Base-by-base conservation (phyloP, 129 eudicot species). In the Lonicera japonica region DNA sequence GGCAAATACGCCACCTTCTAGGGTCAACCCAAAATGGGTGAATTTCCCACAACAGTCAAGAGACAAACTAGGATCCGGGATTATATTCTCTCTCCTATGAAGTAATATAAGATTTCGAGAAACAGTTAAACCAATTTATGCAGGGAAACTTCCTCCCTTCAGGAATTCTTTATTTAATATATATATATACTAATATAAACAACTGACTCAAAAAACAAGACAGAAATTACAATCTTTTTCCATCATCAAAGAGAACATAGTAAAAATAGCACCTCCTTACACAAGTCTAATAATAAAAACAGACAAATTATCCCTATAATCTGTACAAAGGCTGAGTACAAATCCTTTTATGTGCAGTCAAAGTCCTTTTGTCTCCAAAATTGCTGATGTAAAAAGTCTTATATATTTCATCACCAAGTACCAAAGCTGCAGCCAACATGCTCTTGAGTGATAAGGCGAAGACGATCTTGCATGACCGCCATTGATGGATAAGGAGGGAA, bases 341-440 rank as follows among this genome's bases (percentile, higher is more conserved):
- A 74, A 24, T 59, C 21, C 66, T 58, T 59, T 17, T 69, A 72
- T 71, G 72, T 64, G 73, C 81, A 58, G 41, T 56, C 20, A 39
- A 29, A 15, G 24, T 50, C 25, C n/a, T 50, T 19, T 65, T 24
- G 22, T n/a, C 24, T 13, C 54, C 34, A 54, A 43, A 69, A 34
- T 14, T 56, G 61, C 58, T 8, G 21, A 25, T 29, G 21, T 21
- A 19, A 25, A 46, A 43, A 10, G 8, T 51, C 20, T 40, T 20
- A 46, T 17, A 11, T 50, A 50, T 61, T 22, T 88, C 76, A 87
- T 88, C 76, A 87, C 88, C 75, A 78, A 54, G 81, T 84, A 58
- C 97, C 97, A 74, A 91, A 91, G 94, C 97, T 91, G 80, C 84
- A 82, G 46, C 81, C 86, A 18, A 91, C 85, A 67, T 87, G 95